A percentile compares a stretch with the other conserved stretches of the same genome.
Evolutionary conservation across 805 yeast genomes (phyloP).

Genomic region (Cyberlindnera subsufficiens): DNA sequence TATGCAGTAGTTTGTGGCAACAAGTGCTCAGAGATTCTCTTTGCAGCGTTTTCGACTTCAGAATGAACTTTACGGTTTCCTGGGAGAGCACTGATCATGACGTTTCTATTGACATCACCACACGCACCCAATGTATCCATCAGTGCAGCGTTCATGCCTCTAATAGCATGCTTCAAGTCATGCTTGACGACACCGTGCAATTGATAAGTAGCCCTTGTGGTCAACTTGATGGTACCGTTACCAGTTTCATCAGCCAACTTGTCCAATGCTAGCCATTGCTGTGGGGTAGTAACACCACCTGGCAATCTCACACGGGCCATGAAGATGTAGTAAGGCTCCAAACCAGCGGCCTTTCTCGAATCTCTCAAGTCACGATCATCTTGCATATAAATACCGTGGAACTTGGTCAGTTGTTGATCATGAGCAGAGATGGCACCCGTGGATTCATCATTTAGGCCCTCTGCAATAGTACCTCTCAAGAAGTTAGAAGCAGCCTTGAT

Average conservation of each 20-base stretch:
- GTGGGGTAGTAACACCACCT: constrained; percentile 84
- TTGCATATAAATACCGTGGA: constrained; percentile 98
- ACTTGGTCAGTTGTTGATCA: constrained; percentile 92
- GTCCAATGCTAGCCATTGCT: constrained; percentile 85
- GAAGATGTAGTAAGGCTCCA: constrained; percentile 94
- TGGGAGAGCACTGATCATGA: constrained; percentile 88
- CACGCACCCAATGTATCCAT: constrained; percentile 97
- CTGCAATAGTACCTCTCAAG: constrained; percentile 89
- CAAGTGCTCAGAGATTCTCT: constrained; percentile 69
- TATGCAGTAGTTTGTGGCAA: constrained; percentile 92
- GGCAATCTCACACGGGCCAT: constrained; percentile 96
- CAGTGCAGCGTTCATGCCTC: constrained; percentile 85
- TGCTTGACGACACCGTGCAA: constrained; percentile 91
- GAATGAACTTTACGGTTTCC: constrained; percentile 74
- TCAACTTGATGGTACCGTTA: constrained; percentile 88
- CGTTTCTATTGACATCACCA: constrained; percentile 97
- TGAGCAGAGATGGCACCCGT: constrained; percentile 90
- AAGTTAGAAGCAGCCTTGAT: constrained; percentile 83
- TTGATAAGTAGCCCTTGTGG: constrained; percentile 97
- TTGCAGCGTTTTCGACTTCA: constrained; percentile 62
- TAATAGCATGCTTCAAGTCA: constrained; percentile 81
- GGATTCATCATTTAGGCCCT: constrained; percentile 70
- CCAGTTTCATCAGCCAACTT: constrained; percentile 77
- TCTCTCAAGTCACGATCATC: constrained; percentile 97
- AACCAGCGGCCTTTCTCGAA: constrained; percentile 83